Evolutionary conservation across 306 rosid genomes (phyloP), one percentile per base, ranked within the genome.

Genomic region (Prunus armeniaca): DNA sequence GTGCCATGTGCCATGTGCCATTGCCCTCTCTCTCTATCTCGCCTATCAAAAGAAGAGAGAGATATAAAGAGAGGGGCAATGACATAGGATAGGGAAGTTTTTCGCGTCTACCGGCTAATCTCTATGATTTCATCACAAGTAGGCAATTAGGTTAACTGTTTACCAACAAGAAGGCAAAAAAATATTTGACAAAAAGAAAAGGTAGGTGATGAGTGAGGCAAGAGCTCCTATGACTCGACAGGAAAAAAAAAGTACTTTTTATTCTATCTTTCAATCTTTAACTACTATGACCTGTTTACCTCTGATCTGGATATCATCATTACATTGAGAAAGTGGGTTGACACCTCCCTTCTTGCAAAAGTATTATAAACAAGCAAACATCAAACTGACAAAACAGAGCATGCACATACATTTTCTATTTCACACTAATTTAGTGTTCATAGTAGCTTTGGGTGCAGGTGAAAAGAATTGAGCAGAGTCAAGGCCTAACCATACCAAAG

Each of bases 271-370:
- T 64, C 27, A 63, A 30, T 60, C 32, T 9, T 9, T 56, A 56
- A 38, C 51, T 62, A 57, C 77, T 20, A 47, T 68, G 82, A 72
- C 69, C 82, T 52, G 70, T 63, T 69, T 64, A 69, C 65, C 60
- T 65, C 72, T 24, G 22, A 69, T 70, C 54, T 57, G 77, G 61
- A 25, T 19, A 63, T 67, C 83, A 83, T 83, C 83, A 83, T 83
- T 71, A 43, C 86, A 56, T 24, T 65, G 66, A 64, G 78, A 83
- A 83, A 79, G 83, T 83, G 83, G 75, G 83, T 83, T 72, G 81
- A 49, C 72, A 71, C 83, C 43, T 28, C 63, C 67, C 65, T 8
- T n/a, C 10, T 50, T 73, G 20, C 18, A 58, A 45, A 73, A 46
- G 34, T 24, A 18, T 15, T 73, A 22, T 60, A 47, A 43, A 45